Base-by-base conservation (phyloP, 306 rosid genomes). In the Bauhinia variegata region DNA sequence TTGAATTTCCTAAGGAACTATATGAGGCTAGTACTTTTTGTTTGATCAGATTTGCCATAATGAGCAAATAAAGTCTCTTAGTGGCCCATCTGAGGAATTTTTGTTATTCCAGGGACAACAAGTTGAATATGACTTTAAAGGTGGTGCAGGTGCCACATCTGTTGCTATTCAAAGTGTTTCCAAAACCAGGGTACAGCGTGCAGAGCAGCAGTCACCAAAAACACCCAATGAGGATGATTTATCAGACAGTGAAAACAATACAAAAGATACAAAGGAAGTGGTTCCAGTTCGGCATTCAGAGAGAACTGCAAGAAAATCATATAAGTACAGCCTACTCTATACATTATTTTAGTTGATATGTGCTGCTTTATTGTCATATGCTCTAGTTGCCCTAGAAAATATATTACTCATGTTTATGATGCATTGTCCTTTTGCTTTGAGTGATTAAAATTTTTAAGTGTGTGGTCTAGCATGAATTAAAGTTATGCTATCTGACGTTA, bases 1-100 rank as follows among this genome's bases (percentile, higher is more conserved):
- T 92, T 46, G 91, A 92, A 60, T 82, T 89, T 73, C 98, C 98
- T 13, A 79, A 76, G 72, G 93, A 89, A 70, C 44, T 87, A 65
- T 74, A 47, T 32, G 79, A 72, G 81, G 98, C 84, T 66, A 50
- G 87, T 53, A 11, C 53, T 63, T 72, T 72, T 65, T 74, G 54
- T 59, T 28, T 67, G 28, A 38, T 39, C 43, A 23, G 12, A 63
- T 62, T 60, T 15, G n/a, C 58, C 39, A 39, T 74, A 18, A 43
- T 56, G 56, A 47, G 51, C 65, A 56, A 54, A 55, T 65, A 2
- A 54, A 31, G n/a, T n/a, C n/a, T n/a, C n/a, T 32, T 74, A 52
- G 28, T 66, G 77, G 65, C 46, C 60, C 36, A 60, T 36, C 48
- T 42, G 44, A 13, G 55, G 17, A 50, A 41, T 77, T 32, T 39